Conservation (phyloP, 257 asterid species). For the Forsythia suspensa region DNA sequence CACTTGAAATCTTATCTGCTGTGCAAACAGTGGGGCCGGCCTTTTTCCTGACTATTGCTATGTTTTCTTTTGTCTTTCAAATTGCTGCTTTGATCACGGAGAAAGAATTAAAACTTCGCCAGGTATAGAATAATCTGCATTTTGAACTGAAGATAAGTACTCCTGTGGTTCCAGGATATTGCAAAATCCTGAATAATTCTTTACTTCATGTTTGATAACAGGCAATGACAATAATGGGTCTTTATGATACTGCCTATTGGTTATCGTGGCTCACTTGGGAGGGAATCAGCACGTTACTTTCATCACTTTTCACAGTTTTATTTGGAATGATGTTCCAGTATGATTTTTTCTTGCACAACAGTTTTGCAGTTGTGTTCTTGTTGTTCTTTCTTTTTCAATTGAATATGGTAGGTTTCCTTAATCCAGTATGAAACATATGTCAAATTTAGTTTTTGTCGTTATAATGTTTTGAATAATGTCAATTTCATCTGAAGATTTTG, state of each 20-base stretch:
- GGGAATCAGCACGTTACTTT: slow-evolving; percentile 58
- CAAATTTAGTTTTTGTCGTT: slow-evolving; percentile 3
- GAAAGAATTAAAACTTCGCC: slow-evolving; percentile 93
- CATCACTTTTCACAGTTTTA: slow-evolving; percentile 75
- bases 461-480: slow-evolving; percentile 12
- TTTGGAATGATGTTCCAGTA: slow-evolving; percentile 96
- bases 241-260: slow-evolving; percentile 95
- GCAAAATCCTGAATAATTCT: slow-evolving; percentile 17
- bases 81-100: slow-evolving; percentile 72
- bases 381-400: slow-evolving; percentile 83
- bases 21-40: slow-evolving; percentile 72
- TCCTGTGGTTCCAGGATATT: slow-evolving; percentile 6
- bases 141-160: slow-evolving; percentile 11
- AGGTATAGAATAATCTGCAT: slow-evolving; percentile 49
- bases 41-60: slow-evolving; percentile 86
- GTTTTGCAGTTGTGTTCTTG: slow-evolving; percentile 68
- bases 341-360: slow-evolving; percentile 81
- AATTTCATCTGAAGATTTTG: no score
- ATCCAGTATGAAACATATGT: slow-evolving; percentile 1
- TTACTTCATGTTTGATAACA: slow-evolving; percentile 29
- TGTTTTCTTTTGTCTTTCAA: slow-evolving; percentile 95
- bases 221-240: slow-evolving; percentile 98
- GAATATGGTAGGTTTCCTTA: slow-evolving; percentile 64
- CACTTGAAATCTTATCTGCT: slow-evolving; percentile 56
- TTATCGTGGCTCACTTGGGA: slow-evolving; percentile 95